Evolutionary conservation across 495 filamentous ascomycete genomes (phyloP), one percentile per base, ranked within the genome.

Genomic region (Hyaloscypha variabilis): DNA sequence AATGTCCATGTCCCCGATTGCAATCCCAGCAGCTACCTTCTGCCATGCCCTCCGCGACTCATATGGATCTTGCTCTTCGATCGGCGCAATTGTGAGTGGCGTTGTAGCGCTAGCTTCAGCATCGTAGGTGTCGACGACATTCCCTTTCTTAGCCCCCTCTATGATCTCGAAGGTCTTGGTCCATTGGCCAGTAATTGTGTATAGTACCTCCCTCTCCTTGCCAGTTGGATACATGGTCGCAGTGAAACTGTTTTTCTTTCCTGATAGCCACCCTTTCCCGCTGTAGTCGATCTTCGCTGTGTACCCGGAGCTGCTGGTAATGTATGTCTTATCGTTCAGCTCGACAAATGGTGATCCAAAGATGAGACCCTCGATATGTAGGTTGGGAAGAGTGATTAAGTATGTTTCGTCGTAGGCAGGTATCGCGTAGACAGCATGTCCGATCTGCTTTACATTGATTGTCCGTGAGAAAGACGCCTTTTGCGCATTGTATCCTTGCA

Each of bases 401-500:
- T 93, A 97, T 63, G 83, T 85, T 74, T 97, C 94, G 34, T 77
- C 76, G 65, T 81, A 88, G 1, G 80, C 80, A 36, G 92, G 90
- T 54, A 97, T 78, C 23, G 90, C 87, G 66, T 92, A 85, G 21
- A 96, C 78, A 25, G 95, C 94, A 71, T 99, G 96, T 57, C 95
- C 95, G 75, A 99, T 90, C 82, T 99, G 95, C 80, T 95, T 97
- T 72, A 99, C 89, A 69, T 94, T 88, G 77, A 99, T 99, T 24
- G 94, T 96, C 53, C 91, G 88, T 29, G 91, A 90, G 75, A 98
- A 97, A 17, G 91, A 94, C 8, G 95, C 95, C 75, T 97, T 98
- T 75, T 98, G 96, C 23, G 91, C 96, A 72, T 98, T 98, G 79
- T 98, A 99, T 64, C 95, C 95, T 83, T 97, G 87, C 5, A 99